Conservation (phyloP, 2,329 filamentous ascomycete species). For the Fusarium sp. region DNA sequence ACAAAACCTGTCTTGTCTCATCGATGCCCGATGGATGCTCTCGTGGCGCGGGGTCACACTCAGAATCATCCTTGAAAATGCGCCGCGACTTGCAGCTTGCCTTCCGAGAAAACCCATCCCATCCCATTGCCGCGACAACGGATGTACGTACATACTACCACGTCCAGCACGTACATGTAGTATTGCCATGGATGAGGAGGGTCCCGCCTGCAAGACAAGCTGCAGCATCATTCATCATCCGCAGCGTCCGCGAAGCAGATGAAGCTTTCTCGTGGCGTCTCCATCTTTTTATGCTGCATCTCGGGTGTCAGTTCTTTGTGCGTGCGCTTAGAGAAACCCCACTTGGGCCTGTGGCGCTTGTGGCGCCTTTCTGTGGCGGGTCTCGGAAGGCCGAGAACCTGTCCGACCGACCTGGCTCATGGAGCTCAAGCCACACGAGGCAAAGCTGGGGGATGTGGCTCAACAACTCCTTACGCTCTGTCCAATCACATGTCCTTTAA, state of each 20-base stretch:
- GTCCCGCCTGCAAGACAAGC: conserved; percentile 6
- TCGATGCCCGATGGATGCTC: conserved; percentile 10
- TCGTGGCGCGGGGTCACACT: conserved; percentile 15
- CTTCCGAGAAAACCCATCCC: conserved; percentile 21
- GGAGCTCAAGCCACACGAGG: conserved; percentile 31
- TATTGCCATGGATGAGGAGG: neutral
- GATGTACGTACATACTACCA: conserved; percentile 7
- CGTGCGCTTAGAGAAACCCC: neutral
- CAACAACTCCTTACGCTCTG: neutral
- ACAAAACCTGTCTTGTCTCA: conserved; percentile 2
- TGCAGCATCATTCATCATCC: conserved; percentile 21
- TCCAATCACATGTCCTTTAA: conserved; percentile 33
- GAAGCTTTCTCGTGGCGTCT: conserved; percentile 12
- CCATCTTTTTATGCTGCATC: conserved; percentile 8
- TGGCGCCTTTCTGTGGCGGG: neutral
- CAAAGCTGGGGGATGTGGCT: neutral
- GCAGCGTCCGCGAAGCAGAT: conserved; percentile 9
- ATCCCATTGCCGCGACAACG: conserved; percentile 24
- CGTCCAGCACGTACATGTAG: neutral
- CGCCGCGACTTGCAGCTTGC: conserved; percentile 32
- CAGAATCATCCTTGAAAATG: conserved; percentile 15
- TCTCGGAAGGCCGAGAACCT: conserved; percentile 22
- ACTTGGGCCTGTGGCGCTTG: neutral
- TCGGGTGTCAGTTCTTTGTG: neutral
- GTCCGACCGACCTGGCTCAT: neutral